Conservation (phyloP, 2,329 filamentous ascomycete genomes). For the Cladosporium sp. region DNA sequence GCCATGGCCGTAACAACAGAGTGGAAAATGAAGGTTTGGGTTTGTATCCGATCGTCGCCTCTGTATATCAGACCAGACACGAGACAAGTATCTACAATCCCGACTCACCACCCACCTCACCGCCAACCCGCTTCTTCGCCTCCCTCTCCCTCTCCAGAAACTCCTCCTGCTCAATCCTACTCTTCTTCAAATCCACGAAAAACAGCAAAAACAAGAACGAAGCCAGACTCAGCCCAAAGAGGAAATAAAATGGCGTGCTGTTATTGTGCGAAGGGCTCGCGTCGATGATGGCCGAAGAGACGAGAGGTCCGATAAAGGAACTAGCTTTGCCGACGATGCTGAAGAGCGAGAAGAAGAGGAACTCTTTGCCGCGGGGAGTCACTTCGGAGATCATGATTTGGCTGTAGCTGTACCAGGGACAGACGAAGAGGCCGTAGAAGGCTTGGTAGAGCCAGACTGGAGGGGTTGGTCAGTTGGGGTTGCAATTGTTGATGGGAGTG, state of each 20-base stretch:
- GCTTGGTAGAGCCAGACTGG: slow-evolving; percentile 34
- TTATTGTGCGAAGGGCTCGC: slow-evolving; percentile 54
- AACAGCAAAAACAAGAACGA: slow-evolving; percentile 52
- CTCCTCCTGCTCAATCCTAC: slow-evolving; percentile 53
- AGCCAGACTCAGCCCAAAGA: slow-evolving; percentile 55
- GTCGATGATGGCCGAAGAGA: slow-evolving; percentile 67
- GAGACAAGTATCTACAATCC: neutral
- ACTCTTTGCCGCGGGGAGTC: slow-evolving; percentile 64
- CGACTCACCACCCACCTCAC: neutral
- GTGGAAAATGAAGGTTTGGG: no score
- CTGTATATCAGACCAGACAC: neutral
- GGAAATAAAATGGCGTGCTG: slow-evolving; percentile 62
- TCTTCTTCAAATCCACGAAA: slow-evolving; percentile 60
- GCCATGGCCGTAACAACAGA: no score
- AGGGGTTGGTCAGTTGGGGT: neutral
- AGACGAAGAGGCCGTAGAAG: slow-evolving; percentile 63
- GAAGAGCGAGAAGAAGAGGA: slow-evolving; percentile 66
- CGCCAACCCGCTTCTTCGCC: slow-evolving; percentile 21
- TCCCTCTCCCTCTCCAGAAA: slow-evolving; percentile 43
- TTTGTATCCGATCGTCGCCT: neutral
- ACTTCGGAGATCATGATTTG: slow-evolving; percentile 70
- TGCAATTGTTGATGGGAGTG: neutral
- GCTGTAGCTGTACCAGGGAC: slow-evolving; percentile 66
- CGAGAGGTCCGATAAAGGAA: slow-evolving; percentile 64
- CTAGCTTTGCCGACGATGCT: slow-evolving; percentile 66